phyloP scores from a whole-genome alignment of 2,329 filamentous ascomycete species.

The Phialophora verrucosa region DNA sequence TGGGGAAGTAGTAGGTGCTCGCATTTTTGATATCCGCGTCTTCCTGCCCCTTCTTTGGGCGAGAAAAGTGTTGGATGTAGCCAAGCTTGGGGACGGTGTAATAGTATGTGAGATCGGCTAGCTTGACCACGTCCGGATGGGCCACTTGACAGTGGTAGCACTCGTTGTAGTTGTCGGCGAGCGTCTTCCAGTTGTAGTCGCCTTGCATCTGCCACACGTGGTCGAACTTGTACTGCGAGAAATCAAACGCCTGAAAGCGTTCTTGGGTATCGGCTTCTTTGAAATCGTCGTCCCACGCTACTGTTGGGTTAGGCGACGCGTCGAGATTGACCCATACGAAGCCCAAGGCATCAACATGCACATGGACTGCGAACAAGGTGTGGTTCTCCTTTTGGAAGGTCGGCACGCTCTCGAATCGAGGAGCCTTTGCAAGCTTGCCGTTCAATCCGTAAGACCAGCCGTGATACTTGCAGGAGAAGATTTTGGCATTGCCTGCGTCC shows the following conservation, averaged over 20 bases:
- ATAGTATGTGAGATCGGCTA: conserved; percentile 61
- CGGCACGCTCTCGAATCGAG: conserved; percentile 61
- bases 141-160: conserved; percentile 62
- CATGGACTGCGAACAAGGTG: conserved; percentile 52
- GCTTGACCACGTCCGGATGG: conserved; percentile 60
- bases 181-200: conserved; percentile 65
- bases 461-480: conserved; percentile 66
- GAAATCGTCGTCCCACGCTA: conserved; percentile 61
- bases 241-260: conserved; percentile 55
- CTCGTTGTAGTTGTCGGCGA: conserved; percentile 69
- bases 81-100: conserved; percentile 59
- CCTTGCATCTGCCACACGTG: conserved; percentile 64
- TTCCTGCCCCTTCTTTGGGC: conserved; percentile 41
- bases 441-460: conserved; percentile 67
- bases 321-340: conserved; percentile 38
- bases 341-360: conserved; percentile 31
- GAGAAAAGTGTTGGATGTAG: conserved; percentile 60
- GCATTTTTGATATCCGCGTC: conserved; percentile 33
- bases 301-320: conserved; percentile 41
- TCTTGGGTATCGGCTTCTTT: conserved; percentile 54
- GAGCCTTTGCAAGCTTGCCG: conserved; percentile 65
- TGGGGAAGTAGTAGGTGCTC: conserved; percentile 47
- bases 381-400: conserved; percentile 65
- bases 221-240: conserved; percentile 62
- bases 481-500: conserved; percentile 39